These are phyloP conservation scores for Prototheca wickerhamii DNA, from an alignment of 163 green algal species.

Conservation along the genomic window DNA sequence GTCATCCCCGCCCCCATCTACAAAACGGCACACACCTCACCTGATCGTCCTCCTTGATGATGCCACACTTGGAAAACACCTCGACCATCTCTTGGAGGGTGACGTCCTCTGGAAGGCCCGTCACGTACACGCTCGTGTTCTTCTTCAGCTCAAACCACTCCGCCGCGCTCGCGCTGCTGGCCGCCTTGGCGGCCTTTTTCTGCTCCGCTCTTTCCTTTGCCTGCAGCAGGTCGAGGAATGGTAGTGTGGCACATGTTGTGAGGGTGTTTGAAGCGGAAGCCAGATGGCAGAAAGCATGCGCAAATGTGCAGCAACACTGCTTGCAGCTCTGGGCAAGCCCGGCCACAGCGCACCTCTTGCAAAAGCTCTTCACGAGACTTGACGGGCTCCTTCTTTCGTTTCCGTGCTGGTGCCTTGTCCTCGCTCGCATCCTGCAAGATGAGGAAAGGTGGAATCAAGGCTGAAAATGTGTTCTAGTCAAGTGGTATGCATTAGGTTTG, in stretches of 20 bases:
- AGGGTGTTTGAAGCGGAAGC: too few relatives aligned
- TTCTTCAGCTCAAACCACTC: conserved; percentile 49
- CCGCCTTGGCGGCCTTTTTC: conserved; percentile 29
- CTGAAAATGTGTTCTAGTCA: too few relatives aligned
- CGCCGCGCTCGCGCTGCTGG: conserved; percentile 20
- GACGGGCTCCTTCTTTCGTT: too few relatives aligned
- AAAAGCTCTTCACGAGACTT: too few relatives aligned
- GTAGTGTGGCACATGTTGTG: background rate
- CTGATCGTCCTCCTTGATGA: conserved; percentile 71
- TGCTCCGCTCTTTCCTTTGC: conserved; percentile 2
- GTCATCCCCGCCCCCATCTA: background rate
- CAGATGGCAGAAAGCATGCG: too few relatives aligned
- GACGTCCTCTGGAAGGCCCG: conserved; percentile 76
- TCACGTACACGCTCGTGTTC: conserved; percentile 90
- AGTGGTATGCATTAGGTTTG: too few relatives aligned
- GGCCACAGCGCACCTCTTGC: too few relatives aligned
- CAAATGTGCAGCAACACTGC: too few relatives aligned
- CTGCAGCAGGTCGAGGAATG: background rate
- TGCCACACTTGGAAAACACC: conserved; percentile 74
- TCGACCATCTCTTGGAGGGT: conserved; percentile 69
- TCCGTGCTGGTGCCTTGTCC: too few relatives aligned
- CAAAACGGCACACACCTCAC: background rate
- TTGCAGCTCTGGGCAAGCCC: too few relatives aligned
- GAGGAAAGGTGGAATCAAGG: too few relatives aligned
- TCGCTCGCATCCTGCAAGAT: too few relatives aligned